Conservation (phyloP, 2,329 filamentous ascomycete species). For the Claviceps monticola region DNA sequence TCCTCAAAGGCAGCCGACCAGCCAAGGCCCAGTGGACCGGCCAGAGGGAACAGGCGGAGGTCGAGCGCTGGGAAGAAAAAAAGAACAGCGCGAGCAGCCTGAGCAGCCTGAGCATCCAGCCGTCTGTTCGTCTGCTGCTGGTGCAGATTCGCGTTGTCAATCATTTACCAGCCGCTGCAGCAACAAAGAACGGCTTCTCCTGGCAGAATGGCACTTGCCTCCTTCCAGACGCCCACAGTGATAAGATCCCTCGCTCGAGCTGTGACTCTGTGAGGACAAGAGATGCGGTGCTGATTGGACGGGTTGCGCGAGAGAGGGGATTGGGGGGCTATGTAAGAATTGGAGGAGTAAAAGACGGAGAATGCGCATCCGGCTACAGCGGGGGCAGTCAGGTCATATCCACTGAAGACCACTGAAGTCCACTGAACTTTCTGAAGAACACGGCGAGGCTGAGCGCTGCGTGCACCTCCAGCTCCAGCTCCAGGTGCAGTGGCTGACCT, state of each 20-base stretch:
- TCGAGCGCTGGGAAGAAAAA: neutral
- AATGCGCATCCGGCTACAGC: neutral
- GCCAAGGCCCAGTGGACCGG: neutral
- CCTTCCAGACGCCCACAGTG: neutral
- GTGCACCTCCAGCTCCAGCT: neutral
- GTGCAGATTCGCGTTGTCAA: neutral
- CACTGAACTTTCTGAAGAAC: too few species aligned
- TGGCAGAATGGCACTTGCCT: neutral
- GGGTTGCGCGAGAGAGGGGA: neutral
- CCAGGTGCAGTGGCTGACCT: neutral
- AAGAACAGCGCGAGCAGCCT: neutral
- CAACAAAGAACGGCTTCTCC: neutral
- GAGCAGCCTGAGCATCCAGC: neutral
- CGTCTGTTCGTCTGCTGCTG: neutral
- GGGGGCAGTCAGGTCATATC: neutral
- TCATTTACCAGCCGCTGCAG: neutral
- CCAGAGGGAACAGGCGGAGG: conserved; percentile 1
- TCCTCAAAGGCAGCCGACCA: neutral
- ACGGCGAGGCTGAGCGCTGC: neutral
- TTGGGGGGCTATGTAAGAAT: neutral
- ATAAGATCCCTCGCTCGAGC: neutral
- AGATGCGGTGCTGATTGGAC: conserved; percentile 5
- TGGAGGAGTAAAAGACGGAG: neutral
- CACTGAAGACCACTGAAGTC: neutral
- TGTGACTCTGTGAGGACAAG: neutral